A percentile compares a stretch with the other conserved stretches of the same genome.
These are phyloP conservation scores for Phytophthora aleatoria DNA, from an alignment of 352 stramenopile species.

Conservation along the genomic window DNA sequence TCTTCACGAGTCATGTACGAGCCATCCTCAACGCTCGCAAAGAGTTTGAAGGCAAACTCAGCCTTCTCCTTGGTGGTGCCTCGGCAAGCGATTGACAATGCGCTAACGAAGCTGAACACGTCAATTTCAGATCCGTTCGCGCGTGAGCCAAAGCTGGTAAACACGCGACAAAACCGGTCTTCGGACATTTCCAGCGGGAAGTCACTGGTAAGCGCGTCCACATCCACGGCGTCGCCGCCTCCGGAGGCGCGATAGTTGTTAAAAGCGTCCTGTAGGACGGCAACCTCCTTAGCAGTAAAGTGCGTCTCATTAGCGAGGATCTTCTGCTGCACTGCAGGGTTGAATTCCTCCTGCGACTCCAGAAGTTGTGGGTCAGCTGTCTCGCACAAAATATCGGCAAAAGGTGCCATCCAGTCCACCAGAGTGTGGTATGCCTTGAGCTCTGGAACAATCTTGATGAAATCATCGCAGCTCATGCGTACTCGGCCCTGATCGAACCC, in stretches of 20 bases:
- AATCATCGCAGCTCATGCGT: slow-evolving; percentile 75
- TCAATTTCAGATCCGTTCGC: slow-evolving; percentile 84
- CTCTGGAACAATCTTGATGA: slow-evolving; percentile 64
- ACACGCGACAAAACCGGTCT: slow-evolving; percentile 75
- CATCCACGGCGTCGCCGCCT: slow-evolving; percentile 72
- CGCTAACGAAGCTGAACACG: slow-evolving; percentile 88
- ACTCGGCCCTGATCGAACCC: slow-evolving; percentile 83
- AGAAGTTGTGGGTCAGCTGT: slow-evolving; percentile 76
- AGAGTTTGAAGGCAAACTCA: slow-evolving; percentile 82
- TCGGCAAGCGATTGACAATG: slow-evolving; percentile 76
- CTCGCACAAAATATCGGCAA: slow-evolving; percentile 88
- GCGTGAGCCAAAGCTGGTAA: slow-evolving; percentile 78
- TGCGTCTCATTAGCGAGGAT: slow-evolving; percentile 85
- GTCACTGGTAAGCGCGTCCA: slow-evolving; percentile 77
- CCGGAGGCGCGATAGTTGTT: slow-evolving; percentile 79
- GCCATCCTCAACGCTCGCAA: slow-evolving; percentile 53
- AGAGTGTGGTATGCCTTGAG: slow-evolving; percentile 62
- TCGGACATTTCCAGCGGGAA: slow-evolving; percentile 89
- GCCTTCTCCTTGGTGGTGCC: slow-evolving; percentile 75
- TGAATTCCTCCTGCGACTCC: slow-evolving; percentile 89
- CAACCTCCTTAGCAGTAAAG: slow-evolving; percentile 81
- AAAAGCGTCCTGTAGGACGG: slow-evolving; percentile 83
- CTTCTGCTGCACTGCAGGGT: slow-evolving; percentile 87
- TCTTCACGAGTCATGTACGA: slow-evolving; percentile 80
- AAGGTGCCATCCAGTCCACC: slow-evolving; percentile 84